Evolutionary conservation across 1,284 basidiomycete species (phyloP).

Genomic region (Irpex lacteus): DNA sequence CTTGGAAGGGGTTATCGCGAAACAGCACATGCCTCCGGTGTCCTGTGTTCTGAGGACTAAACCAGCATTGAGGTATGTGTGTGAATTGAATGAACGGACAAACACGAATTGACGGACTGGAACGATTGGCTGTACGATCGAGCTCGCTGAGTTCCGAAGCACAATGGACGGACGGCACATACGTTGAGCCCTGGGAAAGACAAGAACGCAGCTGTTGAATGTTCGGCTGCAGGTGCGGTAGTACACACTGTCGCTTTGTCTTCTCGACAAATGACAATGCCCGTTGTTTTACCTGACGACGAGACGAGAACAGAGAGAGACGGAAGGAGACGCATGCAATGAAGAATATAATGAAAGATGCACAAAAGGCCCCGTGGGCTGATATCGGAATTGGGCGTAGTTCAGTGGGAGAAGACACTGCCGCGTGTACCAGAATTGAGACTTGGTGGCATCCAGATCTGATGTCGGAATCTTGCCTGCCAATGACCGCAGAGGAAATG

Average conservation of each 20-base stretch:
- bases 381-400: neutral
- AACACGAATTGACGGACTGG: neutral
- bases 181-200: neutral
- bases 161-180: slow-evolving; percentile 1
- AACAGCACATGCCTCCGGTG: neutral
- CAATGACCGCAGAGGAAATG: slow-evolving; percentile 1
- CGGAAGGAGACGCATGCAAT: neutral
- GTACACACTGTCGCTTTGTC: neutral
- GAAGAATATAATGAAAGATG: neutral
- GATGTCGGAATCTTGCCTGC: slow-evolving; percentile 4
- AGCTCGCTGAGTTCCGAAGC: slow-evolving; percentile 8
- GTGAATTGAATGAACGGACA: neutral
- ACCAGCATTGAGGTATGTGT: neutral
- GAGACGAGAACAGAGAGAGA: neutral
- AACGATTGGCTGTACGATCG: neutral
- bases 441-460: slow-evolving; percentile 7
- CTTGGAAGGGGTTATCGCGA: neutral
- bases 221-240: neutral
- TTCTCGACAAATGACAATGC: neutral
- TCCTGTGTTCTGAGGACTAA: neutral
- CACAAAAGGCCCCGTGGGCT: neutral
- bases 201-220: neutral
- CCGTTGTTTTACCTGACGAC: neutral
- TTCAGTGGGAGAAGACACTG: neutral
- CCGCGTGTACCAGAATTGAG: slow-evolving; percentile 7